Evolutionary conservation across 2,329 filamentous ascomycete species (phyloP).

Genomic region (Colletotrichum higginsianum): DNA sequence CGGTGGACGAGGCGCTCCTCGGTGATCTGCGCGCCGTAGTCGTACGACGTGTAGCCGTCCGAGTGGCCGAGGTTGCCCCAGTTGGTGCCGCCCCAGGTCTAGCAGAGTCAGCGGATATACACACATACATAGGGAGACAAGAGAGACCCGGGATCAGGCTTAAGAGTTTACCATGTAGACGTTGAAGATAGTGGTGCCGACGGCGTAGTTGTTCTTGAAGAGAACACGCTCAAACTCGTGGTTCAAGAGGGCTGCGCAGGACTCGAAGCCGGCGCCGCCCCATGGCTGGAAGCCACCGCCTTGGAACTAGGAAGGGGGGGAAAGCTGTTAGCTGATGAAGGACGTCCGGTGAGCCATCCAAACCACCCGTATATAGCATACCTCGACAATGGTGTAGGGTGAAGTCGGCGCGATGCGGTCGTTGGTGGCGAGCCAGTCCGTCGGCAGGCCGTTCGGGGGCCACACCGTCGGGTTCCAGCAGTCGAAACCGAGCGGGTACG

Average conservation of each 20-base stretch:
- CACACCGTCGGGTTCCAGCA: constrained; percentile 67
- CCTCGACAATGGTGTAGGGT: constrained; percentile 74
- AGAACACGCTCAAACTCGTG: constrained; percentile 80
- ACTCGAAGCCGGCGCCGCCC: constrained; percentile 78
- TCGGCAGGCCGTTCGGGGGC: constrained; percentile 71
- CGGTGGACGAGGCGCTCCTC: constrained; percentile 76
- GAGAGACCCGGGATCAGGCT: too few relatives aligned
- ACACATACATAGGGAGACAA: too few relatives aligned
- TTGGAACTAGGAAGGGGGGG: constrained; percentile 61
- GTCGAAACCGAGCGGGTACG: constrained; percentile 62
- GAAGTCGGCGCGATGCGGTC: constrained; percentile 74
- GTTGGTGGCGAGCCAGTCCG: constrained; percentile 70
- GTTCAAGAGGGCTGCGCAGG: constrained; percentile 74
- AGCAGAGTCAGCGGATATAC: constrained; percentile 3
- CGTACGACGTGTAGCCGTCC: constrained; percentile 68
- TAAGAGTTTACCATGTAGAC: constrained; percentile 75
- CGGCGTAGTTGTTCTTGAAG: constrained; percentile 79
- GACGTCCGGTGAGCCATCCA: constrained; percentile 24
- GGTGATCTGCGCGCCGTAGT: constrained; percentile 66
- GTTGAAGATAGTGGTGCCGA: constrained; percentile 75
- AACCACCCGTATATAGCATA: constrained; percentile 38
- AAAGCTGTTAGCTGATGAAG: background rate
- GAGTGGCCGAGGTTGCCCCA: constrained; percentile 82
- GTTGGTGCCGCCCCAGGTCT: constrained; percentile 81
- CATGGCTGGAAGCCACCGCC: constrained; percentile 78